Percentiles rank a stretch among this genome's conserved stretches.
These are phyloP conservation scores for Pythium myriotylum DNA, from an alignment of 352 stramenopile genomes.

Conservation along the genomic window DNA sequence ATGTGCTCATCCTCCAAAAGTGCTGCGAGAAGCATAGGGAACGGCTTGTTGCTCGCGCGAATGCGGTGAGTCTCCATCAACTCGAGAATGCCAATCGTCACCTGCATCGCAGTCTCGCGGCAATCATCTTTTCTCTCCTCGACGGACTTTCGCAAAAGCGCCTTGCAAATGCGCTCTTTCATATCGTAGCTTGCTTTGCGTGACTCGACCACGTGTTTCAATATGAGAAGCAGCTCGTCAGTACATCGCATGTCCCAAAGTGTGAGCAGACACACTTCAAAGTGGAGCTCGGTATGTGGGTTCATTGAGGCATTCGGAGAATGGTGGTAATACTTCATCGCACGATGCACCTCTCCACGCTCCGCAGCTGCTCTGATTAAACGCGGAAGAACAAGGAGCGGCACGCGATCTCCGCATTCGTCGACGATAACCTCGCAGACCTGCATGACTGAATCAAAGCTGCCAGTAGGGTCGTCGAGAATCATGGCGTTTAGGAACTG, in stretches of 20 bases:
- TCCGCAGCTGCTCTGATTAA: slow-evolving; percentile 64
- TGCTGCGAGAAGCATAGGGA: slow-evolving; percentile 46
- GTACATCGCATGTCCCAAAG: slow-evolving; percentile 48
- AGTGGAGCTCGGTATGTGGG: slow-evolving; percentile 56
- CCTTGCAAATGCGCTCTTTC: slow-evolving; percentile 67
- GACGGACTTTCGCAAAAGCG: slow-evolving; percentile 53
- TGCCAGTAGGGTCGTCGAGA: slow-evolving; percentile 44
- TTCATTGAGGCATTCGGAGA: slow-evolving; percentile 40
- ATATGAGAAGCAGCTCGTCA: slow-evolving; percentile 57
- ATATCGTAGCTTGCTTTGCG: slow-evolving; percentile 36
- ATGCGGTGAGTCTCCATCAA: slow-evolving; percentile 68
- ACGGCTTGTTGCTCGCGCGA: slow-evolving; percentile 43
- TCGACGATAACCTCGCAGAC: slow-evolving; percentile 58
- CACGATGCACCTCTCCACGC: slow-evolving; percentile 50
- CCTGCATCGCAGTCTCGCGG: slow-evolving; percentile 35
- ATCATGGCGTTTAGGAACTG: slow-evolving; percentile 60
- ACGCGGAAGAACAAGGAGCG: slow-evolving; percentile 55
- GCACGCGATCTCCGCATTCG: slow-evolving; percentile 41
- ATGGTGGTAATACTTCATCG: slow-evolving; percentile 68
- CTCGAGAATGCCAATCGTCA: slow-evolving; percentile 48
- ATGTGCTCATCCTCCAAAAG: slow-evolving; percentile 39
- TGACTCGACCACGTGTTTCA: slow-evolving; percentile 51
- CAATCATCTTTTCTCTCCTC: slow-evolving; percentile 40
- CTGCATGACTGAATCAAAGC: slow-evolving; percentile 55
- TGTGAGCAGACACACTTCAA: slow-evolving; percentile 70